phyloP scores from a whole-genome alignment of 2,329 filamentous ascomycete species.

The Diaporthe velutina region DNA sequence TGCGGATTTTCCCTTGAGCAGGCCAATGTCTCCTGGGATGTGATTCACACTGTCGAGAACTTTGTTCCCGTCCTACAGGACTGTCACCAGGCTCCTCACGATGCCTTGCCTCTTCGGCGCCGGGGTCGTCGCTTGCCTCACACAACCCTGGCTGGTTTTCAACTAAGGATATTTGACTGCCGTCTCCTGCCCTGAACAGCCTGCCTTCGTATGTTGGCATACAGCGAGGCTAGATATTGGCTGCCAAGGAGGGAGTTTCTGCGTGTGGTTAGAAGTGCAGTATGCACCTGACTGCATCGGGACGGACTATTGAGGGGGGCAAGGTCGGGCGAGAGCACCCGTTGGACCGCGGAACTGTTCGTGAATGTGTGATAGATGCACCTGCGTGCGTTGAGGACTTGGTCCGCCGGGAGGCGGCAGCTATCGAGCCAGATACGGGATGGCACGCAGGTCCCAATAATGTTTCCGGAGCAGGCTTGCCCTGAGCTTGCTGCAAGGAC shows the following conservation, averaged over 20 bases:
- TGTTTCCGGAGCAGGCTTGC: not conserved
- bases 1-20: conserved; percentile 30
- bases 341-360: conserved; percentile 1
- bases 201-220: not conserved
- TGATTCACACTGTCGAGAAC: not conserved
- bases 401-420: not conserved
- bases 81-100: not conserved
- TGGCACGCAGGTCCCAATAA: not conserved
- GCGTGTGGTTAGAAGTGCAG: conserved; percentile 13
- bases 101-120: not conserved
- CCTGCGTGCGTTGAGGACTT: not conserved
- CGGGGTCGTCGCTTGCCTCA: not conserved
- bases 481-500: not conserved
- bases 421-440: not conserved
- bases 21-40: conserved; percentile 38
- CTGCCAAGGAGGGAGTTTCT: not conserved
- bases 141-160: not conserved
- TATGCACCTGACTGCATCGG: conserved; percentile 22
- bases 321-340: not conserved
- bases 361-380: conserved; percentile 16
- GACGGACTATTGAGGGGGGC: conserved; percentile 8
- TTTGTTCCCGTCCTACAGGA: not conserved
- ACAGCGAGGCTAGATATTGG: not conserved
- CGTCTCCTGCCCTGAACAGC: not conserved
- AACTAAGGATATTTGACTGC: no score